phyloP scores from a whole-genome alignment of 192 early-diverging fungal genomes.

The Podila horticola region DNA sequence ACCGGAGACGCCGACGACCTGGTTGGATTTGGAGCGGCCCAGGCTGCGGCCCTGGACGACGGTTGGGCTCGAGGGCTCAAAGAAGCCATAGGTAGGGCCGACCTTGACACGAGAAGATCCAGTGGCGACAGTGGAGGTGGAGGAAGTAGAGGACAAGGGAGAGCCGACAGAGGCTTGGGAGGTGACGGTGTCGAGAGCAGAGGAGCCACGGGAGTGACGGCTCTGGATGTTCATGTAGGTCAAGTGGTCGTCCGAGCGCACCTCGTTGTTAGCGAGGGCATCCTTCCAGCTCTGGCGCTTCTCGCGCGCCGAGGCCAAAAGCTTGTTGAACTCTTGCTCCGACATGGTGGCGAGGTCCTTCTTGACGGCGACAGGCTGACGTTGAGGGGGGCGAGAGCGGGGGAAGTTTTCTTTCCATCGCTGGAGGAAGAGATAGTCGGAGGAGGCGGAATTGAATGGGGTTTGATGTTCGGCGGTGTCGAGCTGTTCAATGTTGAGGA shows the following conservation, averaged over 20 bases:
- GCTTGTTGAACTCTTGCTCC: slow-evolving; percentile 66
- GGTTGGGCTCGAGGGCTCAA: slow-evolving; percentile 40
- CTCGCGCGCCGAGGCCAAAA: slow-evolving; percentile 65
- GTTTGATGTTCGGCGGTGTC: slow-evolving; percentile 81
- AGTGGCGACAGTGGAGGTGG: slow-evolving; percentile 24
- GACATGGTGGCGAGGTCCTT: slow-evolving; percentile 70
- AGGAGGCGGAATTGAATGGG: slow-evolving; percentile 70
- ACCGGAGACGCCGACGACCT: slow-evolving; percentile 73
- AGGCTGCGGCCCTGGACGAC: slow-evolving; percentile 75
- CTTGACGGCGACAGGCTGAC: slow-evolving; percentile 50
- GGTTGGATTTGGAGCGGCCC: slow-evolving; percentile 44
- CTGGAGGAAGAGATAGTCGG: slow-evolving; percentile 64
- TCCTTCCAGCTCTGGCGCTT: slow-evolving; percentile 63
- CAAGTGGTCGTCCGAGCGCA: slow-evolving; percentile 24
- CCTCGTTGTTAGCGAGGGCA: slow-evolving; percentile 51
- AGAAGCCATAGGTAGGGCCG: slow-evolving; percentile 50
- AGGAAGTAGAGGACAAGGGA: slow-evolving; percentile 52
- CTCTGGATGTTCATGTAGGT: slow-evolving; percentile 25
- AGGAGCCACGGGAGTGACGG: slow-evolving; percentile 21
- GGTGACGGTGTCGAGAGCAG: slow-evolving; percentile 35
- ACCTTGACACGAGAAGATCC: slow-evolving; percentile 45
- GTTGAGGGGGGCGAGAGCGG: slow-evolving; percentile 62
- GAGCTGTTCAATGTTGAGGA: slow-evolving; percentile 64
- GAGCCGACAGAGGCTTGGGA: slow-evolving; percentile 44
- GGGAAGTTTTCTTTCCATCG: slow-evolving; percentile 83